phyloP scores from a whole-genome alignment of 345 rosid genomes.

The Trapa incisa region DNA sequence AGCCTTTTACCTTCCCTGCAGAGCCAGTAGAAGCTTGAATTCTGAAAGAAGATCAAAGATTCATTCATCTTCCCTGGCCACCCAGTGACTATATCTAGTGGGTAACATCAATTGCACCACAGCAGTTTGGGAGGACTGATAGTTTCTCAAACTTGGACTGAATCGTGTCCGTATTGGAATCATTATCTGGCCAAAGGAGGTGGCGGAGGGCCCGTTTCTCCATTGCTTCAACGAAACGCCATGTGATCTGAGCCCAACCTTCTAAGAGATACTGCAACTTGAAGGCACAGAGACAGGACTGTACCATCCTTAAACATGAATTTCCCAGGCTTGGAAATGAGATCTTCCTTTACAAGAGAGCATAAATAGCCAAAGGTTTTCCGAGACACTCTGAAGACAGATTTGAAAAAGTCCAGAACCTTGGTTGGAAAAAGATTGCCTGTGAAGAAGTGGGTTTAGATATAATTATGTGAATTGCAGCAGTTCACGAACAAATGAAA shows the following conservation, averaged over 20 bases:
- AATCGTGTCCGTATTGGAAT: conserved; percentile 20
- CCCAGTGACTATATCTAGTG: conserved; percentile 55
- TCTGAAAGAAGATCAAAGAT: conserved; percentile 29
- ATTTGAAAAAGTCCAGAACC: conserved; percentile 27
- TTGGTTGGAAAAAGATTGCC: conserved; percentile 29
- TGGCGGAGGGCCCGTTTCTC: conserved; percentile 48
- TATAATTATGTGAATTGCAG: conserved; percentile 1
- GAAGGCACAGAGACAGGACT: conserved; percentile 31
- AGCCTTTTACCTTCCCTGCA: conserved; percentile 40
- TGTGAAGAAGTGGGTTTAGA: conserved; percentile 15
- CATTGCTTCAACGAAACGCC: conserved; percentile 57
- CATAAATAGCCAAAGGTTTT: conserved; percentile 45
- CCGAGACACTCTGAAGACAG: conserved; percentile 30
- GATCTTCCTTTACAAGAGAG: conserved; percentile 42
- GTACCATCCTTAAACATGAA: conserved; percentile 34
- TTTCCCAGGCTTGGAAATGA: conserved; percentile 26
- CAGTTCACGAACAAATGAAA: background rate
- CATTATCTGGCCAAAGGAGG: conserved; percentile 44
- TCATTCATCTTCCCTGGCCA: conserved; percentile 60
- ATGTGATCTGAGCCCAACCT: conserved; percentile 50
- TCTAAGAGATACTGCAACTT: conserved; percentile 51
- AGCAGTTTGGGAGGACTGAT: conserved; percentile 49
- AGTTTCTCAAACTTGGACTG: conserved; percentile 46
- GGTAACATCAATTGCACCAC: conserved; percentile 47
- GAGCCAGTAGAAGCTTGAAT: conserved; percentile 30